Percentiles rank a stretch among this genome's conserved stretches.
Conservation (phyloP, 495 filamentous ascomycete species). For the Talaromyces stipitatus region DNA sequence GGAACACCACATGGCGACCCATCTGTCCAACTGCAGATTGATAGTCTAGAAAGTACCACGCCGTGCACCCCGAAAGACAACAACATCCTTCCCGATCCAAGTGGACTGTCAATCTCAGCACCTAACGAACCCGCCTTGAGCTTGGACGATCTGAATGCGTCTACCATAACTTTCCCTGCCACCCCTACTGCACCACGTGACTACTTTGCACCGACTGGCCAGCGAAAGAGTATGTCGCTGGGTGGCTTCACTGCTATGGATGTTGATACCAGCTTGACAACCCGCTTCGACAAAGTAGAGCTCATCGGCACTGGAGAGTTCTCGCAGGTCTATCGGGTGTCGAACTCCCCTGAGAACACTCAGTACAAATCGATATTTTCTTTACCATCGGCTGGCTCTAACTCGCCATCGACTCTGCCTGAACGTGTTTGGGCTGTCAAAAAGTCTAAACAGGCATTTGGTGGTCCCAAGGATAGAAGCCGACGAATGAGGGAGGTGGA, state of each 20-base stretch:
- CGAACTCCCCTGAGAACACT: slow-evolving; percentile 35
- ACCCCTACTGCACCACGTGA: slow-evolving; percentile 72
- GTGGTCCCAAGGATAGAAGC: slow-evolving; percentile 65
- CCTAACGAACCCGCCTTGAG: slow-evolving; percentile 22
- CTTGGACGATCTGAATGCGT: slow-evolving; percentile 34
- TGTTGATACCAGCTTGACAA: slow-evolving; percentile 58
- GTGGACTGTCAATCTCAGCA: slow-evolving; percentile 68
- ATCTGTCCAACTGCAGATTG: slow-evolving; percentile 15
- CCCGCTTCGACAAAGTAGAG: slow-evolving; percentile 69
- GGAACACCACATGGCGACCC: not conserved
- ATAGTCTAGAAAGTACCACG: slow-evolving; percentile 43
- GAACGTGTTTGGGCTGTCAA: slow-evolving; percentile 82
- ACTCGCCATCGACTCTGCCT: slow-evolving; percentile 34
- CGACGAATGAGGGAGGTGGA: slow-evolving; percentile 73
- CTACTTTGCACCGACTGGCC: slow-evolving; percentile 40
- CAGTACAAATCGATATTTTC: slow-evolving; percentile 38
- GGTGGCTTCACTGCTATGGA: slow-evolving; percentile 53
- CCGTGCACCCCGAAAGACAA: slow-evolving; percentile 76
- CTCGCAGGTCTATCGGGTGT: slow-evolving; percentile 82
- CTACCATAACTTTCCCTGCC: slow-evolving; percentile 50
- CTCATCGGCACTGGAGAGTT: slow-evolving; percentile 83
- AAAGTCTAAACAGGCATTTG: slow-evolving; percentile 73
- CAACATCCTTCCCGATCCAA: slow-evolving; percentile 72
- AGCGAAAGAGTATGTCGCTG: slow-evolving; percentile 44
- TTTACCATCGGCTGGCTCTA: slow-evolving; percentile 22